These are phyloP conservation scores for Venturia nashicola DNA, from an alignment of 2,329 filamentous ascomycete genomes.

Conservation along the genomic window DNA sequence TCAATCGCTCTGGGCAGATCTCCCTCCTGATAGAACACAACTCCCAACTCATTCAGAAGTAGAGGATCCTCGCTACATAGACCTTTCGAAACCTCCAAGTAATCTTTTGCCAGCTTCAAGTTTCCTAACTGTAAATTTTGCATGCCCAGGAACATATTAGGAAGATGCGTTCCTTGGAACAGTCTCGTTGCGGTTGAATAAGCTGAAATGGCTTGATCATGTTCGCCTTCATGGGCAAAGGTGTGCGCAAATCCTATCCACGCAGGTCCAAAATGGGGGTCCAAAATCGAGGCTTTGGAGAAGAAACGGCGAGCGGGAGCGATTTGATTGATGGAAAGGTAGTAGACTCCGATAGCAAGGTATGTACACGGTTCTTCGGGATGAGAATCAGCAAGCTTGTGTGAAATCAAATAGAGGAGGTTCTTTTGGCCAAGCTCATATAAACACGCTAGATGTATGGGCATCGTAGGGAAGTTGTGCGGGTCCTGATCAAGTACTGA, in stretches of 20 bases:
- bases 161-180: constrained; percentile 93
- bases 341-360: constrained; percentile 91
- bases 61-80: constrained; percentile 72
- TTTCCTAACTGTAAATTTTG: constrained; percentile 96
- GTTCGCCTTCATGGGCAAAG: constrained; percentile 92
- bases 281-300: constrained; percentile 94
- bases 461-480: constrained; percentile 81
- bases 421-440: constrained; percentile 82
- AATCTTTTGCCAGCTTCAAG: constrained; percentile 85
- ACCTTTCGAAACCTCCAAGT: constrained; percentile 76
- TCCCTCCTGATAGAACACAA: constrained; percentile 90
- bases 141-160: constrained; percentile 94
- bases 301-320: constrained; percentile 92
- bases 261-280: constrained; percentile 90
- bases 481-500: constrained; percentile 72
- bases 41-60: constrained; percentile 87
- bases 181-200: constrained; percentile 90
- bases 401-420: constrained; percentile 78
- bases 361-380: constrained; percentile 86
- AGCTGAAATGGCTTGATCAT: constrained; percentile 94
- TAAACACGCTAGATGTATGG: constrained; percentile 80
- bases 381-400: constrained; percentile 84
- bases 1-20: constrained; percentile 62
- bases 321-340: constrained; percentile 77
- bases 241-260: constrained; percentile 99